Conservation (phyloP, 331 rosid species). For the Quercus phellos region DNA sequence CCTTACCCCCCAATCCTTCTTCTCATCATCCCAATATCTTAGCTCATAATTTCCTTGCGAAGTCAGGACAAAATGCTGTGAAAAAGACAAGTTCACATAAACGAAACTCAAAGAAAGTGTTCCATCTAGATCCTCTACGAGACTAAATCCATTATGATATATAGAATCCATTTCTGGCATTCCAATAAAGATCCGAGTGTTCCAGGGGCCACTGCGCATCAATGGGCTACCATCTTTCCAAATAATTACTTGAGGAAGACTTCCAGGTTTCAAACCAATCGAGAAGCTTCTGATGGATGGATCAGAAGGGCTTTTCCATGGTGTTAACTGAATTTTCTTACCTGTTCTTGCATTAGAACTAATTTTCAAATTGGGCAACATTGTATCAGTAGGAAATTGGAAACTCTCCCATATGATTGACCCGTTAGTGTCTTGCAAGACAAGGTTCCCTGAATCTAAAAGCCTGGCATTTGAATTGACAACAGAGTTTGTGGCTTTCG, state of each 20-base stretch:
- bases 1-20: not conserved
- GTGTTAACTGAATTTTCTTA: not conserved
- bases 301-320: slow-evolving; percentile 5
- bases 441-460: not conserved
- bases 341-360: not conserved
- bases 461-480: not conserved
- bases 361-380: not conserved
- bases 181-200: slow-evolving; percentile 4
- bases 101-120: too few relatives aligned
- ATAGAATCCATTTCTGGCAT: not conserved
- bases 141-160: not conserved
- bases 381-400: not conserved
- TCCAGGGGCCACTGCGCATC: slow-evolving; percentile 22
- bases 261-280: not conserved
- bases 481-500: not conserved
- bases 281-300: slow-evolving; percentile 4
- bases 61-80: not conserved
- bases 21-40: not conserved
- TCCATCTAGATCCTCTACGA: not conserved
- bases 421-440: not conserved
- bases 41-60: not conserved
- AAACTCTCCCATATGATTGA: not conserved
- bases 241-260: not conserved
- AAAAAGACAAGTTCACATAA: too few relatives aligned
- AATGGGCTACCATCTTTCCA: not conserved